phyloP scores from a whole-genome alignment of 108 stramenopile species.

The Cyclostephanos invisitatus region DNA sequence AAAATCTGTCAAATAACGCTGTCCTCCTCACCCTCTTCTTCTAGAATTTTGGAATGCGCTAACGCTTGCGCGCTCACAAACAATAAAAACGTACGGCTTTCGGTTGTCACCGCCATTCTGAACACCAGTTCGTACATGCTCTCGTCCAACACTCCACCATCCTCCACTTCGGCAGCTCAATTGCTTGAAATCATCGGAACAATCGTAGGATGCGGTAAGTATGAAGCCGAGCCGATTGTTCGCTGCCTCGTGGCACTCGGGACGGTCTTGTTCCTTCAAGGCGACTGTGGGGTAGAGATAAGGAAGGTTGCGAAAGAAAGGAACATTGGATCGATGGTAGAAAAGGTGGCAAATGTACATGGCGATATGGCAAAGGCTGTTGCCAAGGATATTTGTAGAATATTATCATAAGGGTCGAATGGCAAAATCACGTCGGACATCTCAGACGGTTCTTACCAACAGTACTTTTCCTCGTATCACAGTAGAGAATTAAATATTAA shows the following conservation, averaged over 20 bases:
- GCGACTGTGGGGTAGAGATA: conserved; percentile 44
- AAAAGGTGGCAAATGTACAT: conserved; percentile 64
- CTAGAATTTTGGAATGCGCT: conserved; percentile 56
- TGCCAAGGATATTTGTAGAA: conserved; percentile 64
- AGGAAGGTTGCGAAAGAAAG: conserved; percentile 61
- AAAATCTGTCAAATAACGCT: conserved; percentile 1
- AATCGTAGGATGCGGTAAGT: conserved; percentile 56
- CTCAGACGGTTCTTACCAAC: neutral
- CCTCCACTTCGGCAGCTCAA: conserved; percentile 30
- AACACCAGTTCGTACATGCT: conserved; percentile 69
- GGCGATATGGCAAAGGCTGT: conserved; percentile 61
- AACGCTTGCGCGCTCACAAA: conserved; percentile 47
- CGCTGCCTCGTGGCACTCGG: conserved; percentile 75
- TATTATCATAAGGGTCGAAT: conserved; percentile 22
- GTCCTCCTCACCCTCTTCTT: conserved; percentile 2
- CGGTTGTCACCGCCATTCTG: conserved; percentile 75
- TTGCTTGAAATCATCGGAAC: conserved; percentile 49
- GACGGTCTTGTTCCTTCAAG: conserved; percentile 56
- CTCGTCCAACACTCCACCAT: conserved; percentile 27
- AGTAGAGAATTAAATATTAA: neutral
- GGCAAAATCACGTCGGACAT: neutral
- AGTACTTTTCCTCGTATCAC: neutral
- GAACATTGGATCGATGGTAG: conserved; percentile 63
- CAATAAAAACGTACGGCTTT: conserved; percentile 84
- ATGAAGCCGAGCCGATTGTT: conserved; percentile 69